Percentiles rank a stretch among this genome's conserved stretches.
Conservation (phyloP, 2,329 filamentous ascomycete species). For the Aspergillus sp. region DNA sequence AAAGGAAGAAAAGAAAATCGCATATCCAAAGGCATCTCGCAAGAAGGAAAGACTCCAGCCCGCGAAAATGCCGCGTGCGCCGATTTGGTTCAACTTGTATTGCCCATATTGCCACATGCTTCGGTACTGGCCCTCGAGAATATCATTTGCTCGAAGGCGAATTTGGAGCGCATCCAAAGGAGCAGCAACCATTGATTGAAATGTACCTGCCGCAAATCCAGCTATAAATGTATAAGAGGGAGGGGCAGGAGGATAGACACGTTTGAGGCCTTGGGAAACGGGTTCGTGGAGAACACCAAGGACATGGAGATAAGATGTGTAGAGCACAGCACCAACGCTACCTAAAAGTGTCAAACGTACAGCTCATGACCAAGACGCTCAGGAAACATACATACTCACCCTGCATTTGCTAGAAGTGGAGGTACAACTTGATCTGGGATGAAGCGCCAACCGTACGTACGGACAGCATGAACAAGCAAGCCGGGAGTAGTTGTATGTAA, state of each 20-base stretch:
- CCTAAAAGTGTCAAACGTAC: neutral
- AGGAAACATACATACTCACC: slow-evolving; percentile 28
- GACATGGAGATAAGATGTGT: slow-evolving; percentile 57
- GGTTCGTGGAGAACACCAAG: slow-evolving; percentile 54
- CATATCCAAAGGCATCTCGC: slow-evolving; percentile 56
- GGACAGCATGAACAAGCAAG: slow-evolving; percentile 54
- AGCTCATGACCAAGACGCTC: neutral
- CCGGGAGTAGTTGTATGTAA: slow-evolving; percentile 56
- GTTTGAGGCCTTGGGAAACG: slow-evolving; percentile 50
- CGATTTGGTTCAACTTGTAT: slow-evolving; percentile 54
- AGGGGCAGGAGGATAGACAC: slow-evolving; percentile 54
- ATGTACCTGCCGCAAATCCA: slow-evolving; percentile 52
- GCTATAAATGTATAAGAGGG: slow-evolving; percentile 50
- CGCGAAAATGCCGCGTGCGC: slow-evolving; percentile 55
- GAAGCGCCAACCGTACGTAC: slow-evolving; percentile 57
- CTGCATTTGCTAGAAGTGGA: slow-evolving; percentile 56
- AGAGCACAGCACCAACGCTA: slow-evolving; percentile 56
- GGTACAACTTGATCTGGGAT: slow-evolving; percentile 59
- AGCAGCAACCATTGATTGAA: slow-evolving; percentile 57
- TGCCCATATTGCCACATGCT: slow-evolving; percentile 59
- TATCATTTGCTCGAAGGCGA: slow-evolving; percentile 53
- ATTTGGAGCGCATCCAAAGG: slow-evolving; percentile 59
- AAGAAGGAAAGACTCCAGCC: slow-evolving; percentile 55
- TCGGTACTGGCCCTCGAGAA: slow-evolving; percentile 52
- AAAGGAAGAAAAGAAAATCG: slow-evolving; percentile 57